phyloP scores from a whole-genome alignment of 2,329 filamentous ascomycete genomes.

The Neobulgaria alba region DNA sequence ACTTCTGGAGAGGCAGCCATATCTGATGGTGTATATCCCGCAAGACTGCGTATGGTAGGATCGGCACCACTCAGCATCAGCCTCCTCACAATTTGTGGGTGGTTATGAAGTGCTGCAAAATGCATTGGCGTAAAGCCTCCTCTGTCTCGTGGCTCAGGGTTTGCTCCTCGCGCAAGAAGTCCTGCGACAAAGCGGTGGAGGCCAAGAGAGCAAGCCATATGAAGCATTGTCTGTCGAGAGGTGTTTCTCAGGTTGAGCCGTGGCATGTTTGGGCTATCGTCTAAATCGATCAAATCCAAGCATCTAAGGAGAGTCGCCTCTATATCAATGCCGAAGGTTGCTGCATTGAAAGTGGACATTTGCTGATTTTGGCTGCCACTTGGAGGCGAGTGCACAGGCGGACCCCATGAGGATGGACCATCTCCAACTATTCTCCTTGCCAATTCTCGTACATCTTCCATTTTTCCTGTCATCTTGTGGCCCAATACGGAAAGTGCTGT shows the following conservation, averaged over 20 bases:
- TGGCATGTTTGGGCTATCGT: constrained; percentile 60
- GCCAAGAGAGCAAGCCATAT: constrained; percentile 68
- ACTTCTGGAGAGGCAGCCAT: constrained; percentile 59
- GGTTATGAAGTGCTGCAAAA: constrained; percentile 68
- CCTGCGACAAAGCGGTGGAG: constrained; percentile 69
- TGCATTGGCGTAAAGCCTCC: constrained; percentile 78
- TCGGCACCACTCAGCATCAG: constrained; percentile 68
- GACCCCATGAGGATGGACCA: constrained; percentile 40
- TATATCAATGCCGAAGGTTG: constrained; percentile 27
- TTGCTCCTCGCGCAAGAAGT: constrained; percentile 68
- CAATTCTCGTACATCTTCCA: constrained; percentile 52
- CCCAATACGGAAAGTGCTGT: constrained; percentile 57
- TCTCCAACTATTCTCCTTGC: constrained; percentile 51
- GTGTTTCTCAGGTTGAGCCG: constrained; percentile 56
- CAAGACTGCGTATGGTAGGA: constrained; percentile 58
- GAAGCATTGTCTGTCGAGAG: constrained; percentile 73
- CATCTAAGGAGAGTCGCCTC: constrained; percentile 52
- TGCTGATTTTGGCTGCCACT: constrained; percentile 38
- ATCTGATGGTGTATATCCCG: constrained; percentile 63
- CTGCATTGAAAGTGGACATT: constrained; percentile 33
- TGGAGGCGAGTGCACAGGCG: constrained; percentile 34
- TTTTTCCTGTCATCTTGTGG: constrained; percentile 55
- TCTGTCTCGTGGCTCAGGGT: constrained; percentile 65
- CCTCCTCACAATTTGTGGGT: constrained; percentile 66
- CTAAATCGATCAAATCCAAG: constrained; percentile 70